Base-by-base conservation (phyloP, 305 asterid species). In the Fraxinus greggii region DNA sequence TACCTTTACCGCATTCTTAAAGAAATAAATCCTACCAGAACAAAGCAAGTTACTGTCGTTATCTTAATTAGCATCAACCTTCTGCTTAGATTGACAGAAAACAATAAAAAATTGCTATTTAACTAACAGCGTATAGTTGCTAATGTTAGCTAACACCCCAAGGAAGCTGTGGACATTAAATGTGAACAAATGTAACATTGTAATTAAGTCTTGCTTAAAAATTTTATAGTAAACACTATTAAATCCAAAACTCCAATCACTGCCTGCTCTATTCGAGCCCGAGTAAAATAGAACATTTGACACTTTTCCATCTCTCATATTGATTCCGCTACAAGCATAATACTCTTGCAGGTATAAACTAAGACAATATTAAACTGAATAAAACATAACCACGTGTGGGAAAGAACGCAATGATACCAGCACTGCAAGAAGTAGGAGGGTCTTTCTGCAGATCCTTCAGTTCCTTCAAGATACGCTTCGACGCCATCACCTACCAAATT, bases 381-480 rank as follows among this genome's bases (percentile, higher is more conserved):
- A 5, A 8, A 42, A 17, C 74, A 67, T 10, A 28, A 29, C 36
- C 21, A 28, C 7, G 28, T 10, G 19, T 5, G 21, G 38, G 10
- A 12, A 67, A 67, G 19, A 28, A 67, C 28, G 7, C 21, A 67
- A 26, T 67, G n/a, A 77, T 86, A 86, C 87, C 87, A 26, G 89
- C 89, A 79, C 89, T 86, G 85, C 89, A 84, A 73, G 88, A 87
- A 28, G 88, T 84, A 82, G 89, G 89, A 76, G 89, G 89, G 78
- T 86, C 89, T 72, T 81, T 86, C 86, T 86, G 87, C 78, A 86
- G 79, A 87, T 85, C 88, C 86, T 87, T 84, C 79, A 87, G 86
- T 77, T 84, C 88, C 86, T 87, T 85, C 59, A 85, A 81, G 40
- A 87, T 84, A 77, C 89, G 81, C 42, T 32, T 31, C 38, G 54